phyloP scores from a whole-genome alignment of 148 eudicot species.

The Dianthus caryophyllus region DNA sequence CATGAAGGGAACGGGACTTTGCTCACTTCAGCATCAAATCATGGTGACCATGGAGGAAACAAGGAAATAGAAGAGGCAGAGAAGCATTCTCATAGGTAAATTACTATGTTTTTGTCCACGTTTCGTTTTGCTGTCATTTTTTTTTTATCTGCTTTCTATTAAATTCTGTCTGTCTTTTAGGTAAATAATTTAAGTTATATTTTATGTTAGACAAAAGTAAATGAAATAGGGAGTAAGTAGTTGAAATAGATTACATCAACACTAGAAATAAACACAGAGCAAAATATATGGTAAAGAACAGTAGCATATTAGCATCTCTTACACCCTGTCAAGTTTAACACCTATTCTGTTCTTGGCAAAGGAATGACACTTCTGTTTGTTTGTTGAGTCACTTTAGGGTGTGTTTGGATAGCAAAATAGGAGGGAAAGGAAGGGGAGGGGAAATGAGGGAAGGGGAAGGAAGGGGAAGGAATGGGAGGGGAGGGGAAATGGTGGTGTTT shows the following conservation, averaged over 20 bases:
- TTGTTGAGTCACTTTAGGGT: too few species aligned
- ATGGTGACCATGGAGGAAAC: conserved; percentile 38
- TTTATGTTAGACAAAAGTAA: background rate
- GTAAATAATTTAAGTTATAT: background rate
- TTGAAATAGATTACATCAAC: background rate
- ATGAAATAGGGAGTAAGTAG: background rate
- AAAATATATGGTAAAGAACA: background rate
- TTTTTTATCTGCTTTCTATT: background rate
- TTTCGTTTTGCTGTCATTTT: too few species aligned
- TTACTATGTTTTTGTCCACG: background rate
- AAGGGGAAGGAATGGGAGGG: too few species aligned
- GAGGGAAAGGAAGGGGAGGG: too few species aligned
- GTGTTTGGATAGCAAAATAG: too few species aligned
- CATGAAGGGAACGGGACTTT: conserved; percentile 37
- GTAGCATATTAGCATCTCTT: conserved; percentile 8
- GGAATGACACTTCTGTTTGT: background rate
- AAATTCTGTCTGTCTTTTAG: background rate
- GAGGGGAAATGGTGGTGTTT: too few species aligned
- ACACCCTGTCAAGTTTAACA: background rate
- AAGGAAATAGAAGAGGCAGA: conserved; percentile 73
- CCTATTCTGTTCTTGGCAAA: background rate
- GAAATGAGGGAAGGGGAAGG: too few species aligned
- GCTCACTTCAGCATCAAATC: conserved; percentile 41
- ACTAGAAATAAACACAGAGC: background rate
- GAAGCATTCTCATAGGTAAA: conserved; percentile 79